Evolutionary conservation across 208 protist genomes (phyloP).

Genomic region (Crithidia fasciculata): DNA sequence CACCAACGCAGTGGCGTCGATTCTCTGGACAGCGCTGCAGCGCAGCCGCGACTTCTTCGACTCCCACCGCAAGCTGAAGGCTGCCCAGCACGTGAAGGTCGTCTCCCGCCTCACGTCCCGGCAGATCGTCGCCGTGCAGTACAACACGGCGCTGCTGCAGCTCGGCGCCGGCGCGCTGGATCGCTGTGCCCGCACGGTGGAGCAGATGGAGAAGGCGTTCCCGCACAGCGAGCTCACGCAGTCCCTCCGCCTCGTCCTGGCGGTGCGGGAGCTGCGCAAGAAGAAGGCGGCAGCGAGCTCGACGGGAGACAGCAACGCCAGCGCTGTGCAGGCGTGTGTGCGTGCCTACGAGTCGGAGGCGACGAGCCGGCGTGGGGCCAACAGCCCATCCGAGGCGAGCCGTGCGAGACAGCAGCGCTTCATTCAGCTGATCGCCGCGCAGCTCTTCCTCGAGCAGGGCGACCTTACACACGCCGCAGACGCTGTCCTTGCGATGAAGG

Average conservation of each 20-base stretch:
- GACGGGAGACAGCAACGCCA: slow-evolving; percentile 10
- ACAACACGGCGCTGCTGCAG: slow-evolving; percentile 88
- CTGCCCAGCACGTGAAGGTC: slow-evolving; percentile 66
- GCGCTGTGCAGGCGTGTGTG: slow-evolving; percentile 36
- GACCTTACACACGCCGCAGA: slow-evolving; percentile 61
- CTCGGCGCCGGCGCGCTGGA: slow-evolving; percentile 61
- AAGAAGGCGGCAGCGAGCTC: slow-evolving; percentile 25
- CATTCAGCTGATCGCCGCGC: slow-evolving; percentile 63
- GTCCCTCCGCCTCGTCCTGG: slow-evolving; percentile 69
- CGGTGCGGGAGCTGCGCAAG: slow-evolving; percentile 69
- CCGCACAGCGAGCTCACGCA: slow-evolving; percentile 70
- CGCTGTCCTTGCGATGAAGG: slow-evolving; percentile 40
- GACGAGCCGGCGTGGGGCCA: slow-evolving; percentile 5
- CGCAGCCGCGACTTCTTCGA: slow-evolving; percentile 73
- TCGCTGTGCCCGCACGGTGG: slow-evolving; percentile 60
- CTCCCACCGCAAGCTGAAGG: slow-evolving; percentile 66
- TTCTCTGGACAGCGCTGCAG: slow-evolving; percentile 75
- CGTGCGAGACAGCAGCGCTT: slow-evolving; percentile 21
- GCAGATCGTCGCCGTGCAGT: slow-evolving; percentile 75
- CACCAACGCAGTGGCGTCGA: slow-evolving; percentile 68
- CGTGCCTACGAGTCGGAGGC: slow-evolving; percentile 25
- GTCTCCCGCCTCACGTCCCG: slow-evolving; percentile 59
- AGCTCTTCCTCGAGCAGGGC: slow-evolving; percentile 80
- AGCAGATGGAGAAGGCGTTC: slow-evolving; percentile 67
- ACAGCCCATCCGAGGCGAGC: slow-evolving; percentile 12